Percentiles rank a stretch among this genome's conserved stretches.
Evolutionary conservation across 129 eudicot genomes (phyloP).

Genomic region (Tagetes patula): DNA sequence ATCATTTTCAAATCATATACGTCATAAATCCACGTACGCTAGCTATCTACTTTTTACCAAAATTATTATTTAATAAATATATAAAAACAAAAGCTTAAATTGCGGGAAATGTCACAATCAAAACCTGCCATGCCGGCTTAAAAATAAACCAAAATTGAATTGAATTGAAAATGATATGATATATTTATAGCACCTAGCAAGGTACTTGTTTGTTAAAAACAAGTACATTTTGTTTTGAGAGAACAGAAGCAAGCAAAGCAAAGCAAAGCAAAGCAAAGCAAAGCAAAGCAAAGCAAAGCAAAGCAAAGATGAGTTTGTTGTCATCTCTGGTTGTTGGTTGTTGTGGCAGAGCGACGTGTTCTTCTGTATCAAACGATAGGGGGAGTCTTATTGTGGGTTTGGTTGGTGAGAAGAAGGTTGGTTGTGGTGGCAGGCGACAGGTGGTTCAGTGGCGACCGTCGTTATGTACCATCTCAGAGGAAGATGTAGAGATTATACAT

Average conservation of each 20-base stretch:
- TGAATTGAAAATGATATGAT: not conserved
- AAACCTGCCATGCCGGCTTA: slow-evolving; percentile 32
- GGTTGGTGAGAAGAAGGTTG: slow-evolving; percentile 15
- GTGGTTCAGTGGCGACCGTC: slow-evolving; percentile 43
- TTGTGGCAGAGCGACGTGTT: slow-evolving; percentile 22
- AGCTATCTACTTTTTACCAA: slow-evolving; percentile 31
- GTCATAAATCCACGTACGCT: slow-evolving; percentile 20
- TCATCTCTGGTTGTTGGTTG: slow-evolving; percentile 31
- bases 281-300: no score
- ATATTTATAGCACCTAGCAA: slow-evolving; percentile 10
- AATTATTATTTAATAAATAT: not conserved
- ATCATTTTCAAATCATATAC: slow-evolving; percentile 15
- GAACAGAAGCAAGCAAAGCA: not conserved
- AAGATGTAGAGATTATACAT: slow-evolving; percentile 38
- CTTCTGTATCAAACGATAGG: not conserved
- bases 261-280: no score
- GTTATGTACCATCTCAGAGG: slow-evolving; percentile 40
- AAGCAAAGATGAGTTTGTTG: slow-evolving; percentile 31
- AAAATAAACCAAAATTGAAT: not conserved
- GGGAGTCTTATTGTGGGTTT: slow-evolving; percentile 21
- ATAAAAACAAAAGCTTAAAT: slow-evolving; percentile 2
- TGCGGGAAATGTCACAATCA: slow-evolving; percentile 32
- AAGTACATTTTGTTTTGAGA: not conserved
- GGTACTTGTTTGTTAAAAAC: slow-evolving; percentile 19
- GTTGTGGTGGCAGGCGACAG: slow-evolving; percentile 18